phyloP scores from a whole-genome alignment of 148 eudicot genomes.

The Beta vulgaris region DNA sequence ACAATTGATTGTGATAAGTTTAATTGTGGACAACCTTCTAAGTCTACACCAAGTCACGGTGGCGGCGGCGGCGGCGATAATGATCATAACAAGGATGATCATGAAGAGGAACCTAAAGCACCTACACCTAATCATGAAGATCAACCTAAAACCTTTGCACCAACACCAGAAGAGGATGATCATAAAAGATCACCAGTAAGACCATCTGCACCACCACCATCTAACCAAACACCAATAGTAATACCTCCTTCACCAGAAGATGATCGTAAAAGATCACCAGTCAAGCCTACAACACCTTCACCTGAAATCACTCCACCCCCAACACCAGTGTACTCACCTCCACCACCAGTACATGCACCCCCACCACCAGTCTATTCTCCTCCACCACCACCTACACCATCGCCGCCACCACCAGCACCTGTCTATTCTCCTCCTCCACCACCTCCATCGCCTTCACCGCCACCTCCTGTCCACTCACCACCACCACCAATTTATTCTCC shows the following conservation, averaged over 20 bases:
- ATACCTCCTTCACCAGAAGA: conserved; percentile 21
- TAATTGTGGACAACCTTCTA: conserved; percentile 24
- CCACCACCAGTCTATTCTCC: conserved; percentile 26
- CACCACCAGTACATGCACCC: conserved; percentile 13
- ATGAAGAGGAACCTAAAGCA: not conserved
- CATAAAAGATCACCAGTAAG: conserved; percentile 5
- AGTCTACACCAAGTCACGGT: conserved; percentile 2
- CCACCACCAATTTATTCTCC: conserved; percentile 33
- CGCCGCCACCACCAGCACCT: conserved; percentile 38
- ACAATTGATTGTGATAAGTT: conserved; percentile 44
- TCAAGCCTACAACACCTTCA: conserved; percentile 18
- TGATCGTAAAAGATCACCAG: conserved; percentile 20
- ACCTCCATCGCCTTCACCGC: conserved; percentile 22
- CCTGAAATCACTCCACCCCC: conserved; percentile 17
- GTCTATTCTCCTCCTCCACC: conserved; percentile 27
- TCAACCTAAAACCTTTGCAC: not conserved
- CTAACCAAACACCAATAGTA: not conserved
- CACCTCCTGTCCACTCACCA: conserved; percentile 15
- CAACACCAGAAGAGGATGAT: conserved; percentile 19
- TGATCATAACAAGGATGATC: not conserved
- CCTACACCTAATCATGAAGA: not conserved
- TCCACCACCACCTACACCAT: conserved; percentile 26
- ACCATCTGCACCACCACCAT: conserved; percentile 11
- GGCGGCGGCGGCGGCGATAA: not conserved
- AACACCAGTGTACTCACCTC: conserved; percentile 18